A percentile compares a stretch with the other conserved stretches of the same genome.
Evolutionary conservation across 805 yeast genomes (phyloP).

Genomic region (Clavispora fructus): DNA sequence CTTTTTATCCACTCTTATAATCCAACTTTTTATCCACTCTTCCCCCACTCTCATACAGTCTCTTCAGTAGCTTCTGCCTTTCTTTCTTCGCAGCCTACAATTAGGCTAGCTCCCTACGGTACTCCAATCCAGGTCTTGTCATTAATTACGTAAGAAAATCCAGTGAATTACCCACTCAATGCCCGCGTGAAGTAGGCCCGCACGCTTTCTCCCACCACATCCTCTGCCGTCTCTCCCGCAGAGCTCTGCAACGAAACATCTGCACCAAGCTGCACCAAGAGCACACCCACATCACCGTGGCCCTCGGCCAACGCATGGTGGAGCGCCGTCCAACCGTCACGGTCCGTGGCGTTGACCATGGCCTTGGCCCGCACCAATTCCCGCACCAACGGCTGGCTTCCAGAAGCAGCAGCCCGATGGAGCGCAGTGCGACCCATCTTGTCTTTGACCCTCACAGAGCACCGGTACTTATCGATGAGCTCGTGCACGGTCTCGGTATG

Average conservation of each 20-base stretch:
- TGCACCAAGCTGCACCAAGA: slow-evolving; percentile 63
- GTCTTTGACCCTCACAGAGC: slow-evolving; percentile 64
- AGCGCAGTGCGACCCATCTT: slow-evolving; percentile 59
- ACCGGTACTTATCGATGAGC: slow-evolving; percentile 50
- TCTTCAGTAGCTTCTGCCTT: too few relatives aligned
- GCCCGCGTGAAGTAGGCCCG: slow-evolving; percentile 7
- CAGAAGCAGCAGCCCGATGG: slow-evolving; percentile 80
- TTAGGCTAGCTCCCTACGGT: too few relatives aligned
- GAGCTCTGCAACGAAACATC: slow-evolving; percentile 43
- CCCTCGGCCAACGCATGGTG: slow-evolving; percentile 93
- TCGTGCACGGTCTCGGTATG: slow-evolving; percentile 49
- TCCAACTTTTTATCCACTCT: too few relatives aligned
- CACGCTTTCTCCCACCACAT: slow-evolving; percentile 32
- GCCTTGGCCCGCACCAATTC: slow-evolving; percentile 49
- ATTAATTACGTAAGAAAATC: too few relatives aligned
- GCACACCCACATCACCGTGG: slow-evolving; percentile 66
- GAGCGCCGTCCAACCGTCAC: slow-evolving; percentile 76
- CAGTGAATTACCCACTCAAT: background rate
- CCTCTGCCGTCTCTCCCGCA: slow-evolving; percentile 45
- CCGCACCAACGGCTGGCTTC: slow-evolving; percentile 53
- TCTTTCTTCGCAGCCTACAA: too few relatives aligned
- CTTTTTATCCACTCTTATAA: too few relatives aligned
- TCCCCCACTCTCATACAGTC: too few relatives aligned
- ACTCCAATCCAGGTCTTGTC: too few relatives aligned
- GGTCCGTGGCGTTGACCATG: slow-evolving; percentile 65